These are phyloP conservation scores for Penicillium paneum DNA, from an alignment of 2,329 filamentous ascomycete genomes.

Conservation along the genomic window DNA sequence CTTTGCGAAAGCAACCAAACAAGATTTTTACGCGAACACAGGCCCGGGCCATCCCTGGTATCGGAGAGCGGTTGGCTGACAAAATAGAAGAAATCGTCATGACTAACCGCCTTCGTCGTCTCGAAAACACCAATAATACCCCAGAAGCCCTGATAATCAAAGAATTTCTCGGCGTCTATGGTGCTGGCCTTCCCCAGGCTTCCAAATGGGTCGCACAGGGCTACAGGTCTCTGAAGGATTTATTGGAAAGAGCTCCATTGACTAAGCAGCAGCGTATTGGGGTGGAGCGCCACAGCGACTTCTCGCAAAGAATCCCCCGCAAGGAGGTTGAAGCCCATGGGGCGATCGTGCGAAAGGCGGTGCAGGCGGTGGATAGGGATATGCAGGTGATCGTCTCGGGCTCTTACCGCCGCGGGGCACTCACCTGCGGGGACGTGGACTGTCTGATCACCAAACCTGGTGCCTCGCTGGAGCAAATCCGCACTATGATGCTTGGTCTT, in stretches of 20 bases:
- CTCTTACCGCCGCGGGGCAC: conserved; percentile 77
- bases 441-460: conserved; percentile 71
- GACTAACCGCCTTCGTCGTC: conserved; percentile 66
- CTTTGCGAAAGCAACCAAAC: conserved; percentile 61
- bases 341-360: conserved; percentile 58
- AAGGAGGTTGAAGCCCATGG: conserved; percentile 70
- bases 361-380: conserved; percentile 58
- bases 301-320: conserved; percentile 74
- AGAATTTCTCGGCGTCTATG: conserved; percentile 74
- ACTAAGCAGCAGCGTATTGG: conserved; percentile 70
- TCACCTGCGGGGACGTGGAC: conserved; percentile 77
- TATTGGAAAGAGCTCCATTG: conserved; percentile 60
- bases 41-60: conserved; percentile 63
- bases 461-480: conserved; percentile 58
- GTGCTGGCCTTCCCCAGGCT: conserved; percentile 68
- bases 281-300: conserved; percentile 74
- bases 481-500: conserved; percentile 58
- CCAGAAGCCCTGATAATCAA: conserved; percentile 63
- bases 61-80: conserved; percentile 69
- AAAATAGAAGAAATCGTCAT: conserved; percentile 88
- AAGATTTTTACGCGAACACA: conserved; percentile 68
- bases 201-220: conserved; percentile 74
- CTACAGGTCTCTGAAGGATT: conserved; percentile 68
- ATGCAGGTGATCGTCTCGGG: conserved; percentile 75
- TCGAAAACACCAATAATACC: conserved; percentile 69